phyloP scores from a whole-genome alignment of 2,329 filamentous ascomycete genomes.

The Penicillium sp. region DNA sequence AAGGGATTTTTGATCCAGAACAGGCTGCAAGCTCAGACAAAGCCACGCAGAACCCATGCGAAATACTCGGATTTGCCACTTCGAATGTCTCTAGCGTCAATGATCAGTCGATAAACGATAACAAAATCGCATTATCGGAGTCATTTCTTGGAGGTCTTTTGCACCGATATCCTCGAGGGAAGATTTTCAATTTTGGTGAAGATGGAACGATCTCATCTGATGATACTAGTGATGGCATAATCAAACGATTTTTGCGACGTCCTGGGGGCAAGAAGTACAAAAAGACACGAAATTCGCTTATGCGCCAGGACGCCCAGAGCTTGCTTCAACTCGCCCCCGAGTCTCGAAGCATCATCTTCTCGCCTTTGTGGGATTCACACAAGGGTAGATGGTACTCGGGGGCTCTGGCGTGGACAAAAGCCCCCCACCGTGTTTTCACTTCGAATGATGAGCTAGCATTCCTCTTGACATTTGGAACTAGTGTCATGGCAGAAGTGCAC shows the following conservation, averaged over 20 bases:
- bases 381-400: slow-evolving; percentile 27
- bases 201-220: slow-evolving; percentile 36
- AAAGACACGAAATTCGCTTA: slow-evolving; percentile 4
- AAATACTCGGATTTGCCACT: slow-evolving; percentile 15
- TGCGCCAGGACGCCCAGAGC: slow-evolving; percentile 13
- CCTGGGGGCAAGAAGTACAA: slow-evolving; percentile 9
- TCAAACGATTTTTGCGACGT: slow-evolving; percentile 6
- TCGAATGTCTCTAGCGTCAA: slow-evolving; percentile 27
- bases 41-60: slow-evolving; percentile 2
- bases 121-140: slow-evolving; percentile 36
- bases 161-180: slow-evolving; percentile 47
- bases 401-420: slow-evolving; percentile 23
- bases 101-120: slow-evolving; percentile 10
- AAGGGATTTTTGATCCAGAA: neutral
- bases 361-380: slow-evolving; percentile 31
- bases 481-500: slow-evolving; percentile 28
- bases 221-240: slow-evolving; percentile 11
- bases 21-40: neutral
- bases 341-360: slow-evolving; percentile 24
- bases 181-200: slow-evolving; percentile 47
- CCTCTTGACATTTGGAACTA: slow-evolving; percentile 26
- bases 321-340: slow-evolving; percentile 13
- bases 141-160: slow-evolving; percentile 44
- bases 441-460: slow-evolving; percentile 23
- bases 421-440: slow-evolving; percentile 17